Base-by-base conservation (phyloP, 2,329 filamentous ascomycete species). In the Atkinsonella hypoxylon region DNA sequence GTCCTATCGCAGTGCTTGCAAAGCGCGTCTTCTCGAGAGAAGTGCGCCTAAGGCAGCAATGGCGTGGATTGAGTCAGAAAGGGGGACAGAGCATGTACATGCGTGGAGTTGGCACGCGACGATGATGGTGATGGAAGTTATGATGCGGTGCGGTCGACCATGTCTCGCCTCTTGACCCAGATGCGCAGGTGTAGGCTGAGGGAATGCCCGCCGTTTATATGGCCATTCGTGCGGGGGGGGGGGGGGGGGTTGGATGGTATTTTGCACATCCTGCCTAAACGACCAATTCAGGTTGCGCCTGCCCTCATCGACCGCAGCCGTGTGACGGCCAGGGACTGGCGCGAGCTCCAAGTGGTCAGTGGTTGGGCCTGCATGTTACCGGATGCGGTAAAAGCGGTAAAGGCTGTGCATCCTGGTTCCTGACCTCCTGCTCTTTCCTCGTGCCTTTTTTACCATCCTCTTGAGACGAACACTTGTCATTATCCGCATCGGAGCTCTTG, bases 131-230 rank as follows among this genome's bases (percentile, higher is more conserved):
- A 40, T 18, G 26, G 8, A 7, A 26, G 26, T 26, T 26, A 6
- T 26, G 34, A 47, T 31, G 45, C 26, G 40, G 38, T 39, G 41
- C 41, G 26, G 31, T 34, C 20, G 48, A 34, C 43, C 39, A 45
- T 44, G 39, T 42, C 36, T 36, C n/a, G 8, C 42, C 10, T 18
- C 11, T 45, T 32, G 26, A n/a, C 42, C 17, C 26, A 17, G 32
- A 34, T 15, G 11, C 12, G 45, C 11, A 49, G 17, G 11, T 36
- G 38, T 10, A 34, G n/a, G 42, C 51, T 45, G 64, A 66, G 70
- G 70, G 70, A 72, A 68, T 64, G 61, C 58, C 62, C 62, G 60
- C 59, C 68, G 70, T 74, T 74, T 74, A 74, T 74, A 73, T 74
- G 70, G 68, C 65, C 58, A 56, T 34, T 43, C 41, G 34, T 39